Conservation (phyloP, 257 asterid species). For the Cynanchum wilfordii region DNA sequence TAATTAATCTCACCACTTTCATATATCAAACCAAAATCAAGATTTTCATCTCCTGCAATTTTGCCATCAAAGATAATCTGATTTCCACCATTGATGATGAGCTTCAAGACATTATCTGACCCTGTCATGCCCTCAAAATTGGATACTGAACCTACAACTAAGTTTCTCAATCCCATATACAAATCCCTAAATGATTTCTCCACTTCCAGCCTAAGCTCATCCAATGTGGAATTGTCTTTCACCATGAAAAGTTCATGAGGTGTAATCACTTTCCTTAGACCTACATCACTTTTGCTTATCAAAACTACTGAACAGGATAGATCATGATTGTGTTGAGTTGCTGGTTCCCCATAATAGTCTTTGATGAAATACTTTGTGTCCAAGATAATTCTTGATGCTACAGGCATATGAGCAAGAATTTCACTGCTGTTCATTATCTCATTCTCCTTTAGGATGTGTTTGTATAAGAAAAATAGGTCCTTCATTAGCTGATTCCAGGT, state of each 20-base stretch:
- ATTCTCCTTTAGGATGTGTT: conserved; percentile 34
- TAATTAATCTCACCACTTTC: conserved; percentile 23
- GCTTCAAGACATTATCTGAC: conserved; percentile 50
- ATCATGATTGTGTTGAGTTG: conserved; percentile 21
- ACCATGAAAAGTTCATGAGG: conserved; percentile 53
- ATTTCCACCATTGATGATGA: conserved; percentile 44
- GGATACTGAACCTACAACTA: conserved; percentile 27
- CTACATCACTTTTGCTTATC: conserved; percentile 3
- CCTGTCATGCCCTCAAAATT: conserved; percentile 30
- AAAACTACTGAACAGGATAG: conserved; percentile 42
- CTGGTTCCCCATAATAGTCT: conserved; percentile 34
- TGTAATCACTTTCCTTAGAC: conserved; percentile 18
- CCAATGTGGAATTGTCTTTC: conserved; percentile 35
- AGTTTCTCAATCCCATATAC: conserved; percentile 49
- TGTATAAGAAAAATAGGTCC: conserved; percentile 56
- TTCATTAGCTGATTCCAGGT: conserved; percentile 66
- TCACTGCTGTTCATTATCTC: conserved; percentile 16
- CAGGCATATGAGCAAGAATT: conserved; percentile 27
- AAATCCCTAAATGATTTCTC: conserved; percentile 56
- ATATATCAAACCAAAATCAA: conserved; percentile 21
- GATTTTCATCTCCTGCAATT: conserved; percentile 15
- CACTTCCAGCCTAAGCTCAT: conserved; percentile 54
- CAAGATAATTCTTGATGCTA: conserved; percentile 69
- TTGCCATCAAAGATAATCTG: conserved; percentile 44
- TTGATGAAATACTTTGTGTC: conserved; percentile 60